Base-by-base conservation (phyloP, 495 filamentous ascomycete genomes). In the Trichoderma reesei region DNA sequence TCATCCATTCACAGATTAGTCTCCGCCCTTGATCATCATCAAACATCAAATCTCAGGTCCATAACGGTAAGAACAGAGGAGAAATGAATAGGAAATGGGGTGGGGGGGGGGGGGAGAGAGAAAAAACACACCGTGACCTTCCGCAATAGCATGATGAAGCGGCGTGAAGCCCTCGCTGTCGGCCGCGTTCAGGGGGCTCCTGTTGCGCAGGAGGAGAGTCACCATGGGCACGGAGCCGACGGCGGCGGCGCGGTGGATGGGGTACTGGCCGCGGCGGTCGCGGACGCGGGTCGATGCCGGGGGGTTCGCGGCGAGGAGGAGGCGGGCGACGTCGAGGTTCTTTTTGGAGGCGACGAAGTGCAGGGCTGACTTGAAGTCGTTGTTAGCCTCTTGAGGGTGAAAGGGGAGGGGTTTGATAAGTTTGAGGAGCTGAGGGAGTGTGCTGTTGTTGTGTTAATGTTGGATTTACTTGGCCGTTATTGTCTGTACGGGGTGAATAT, bases 331-430 rank as follows among this genome's bases (percentile, higher is more conserved):
- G 65, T 90, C 87, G 48, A 96, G 79, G 74, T 92, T 91, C 70
- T 83, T 82, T 71, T 99, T 98, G 61, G 92, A 96, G 59, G 90
- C 88, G 60, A 87, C 82, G 71, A 99, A 96, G 73, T 98, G 94
- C 10, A 99, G 82, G 14, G 90, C 90, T 39, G 92, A 96, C 86
- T 90, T n/a, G n/a, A n/a, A n/a, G n/a, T n/a, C n/a, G n/a, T n/a
- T n/a, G n/a, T n/a, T n/a, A n/a, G n/a, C n/a, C n/a, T n/a, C n/a
- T n/a, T n/a, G n/a, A n/a, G n/a, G n/a, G 34, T 7, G 9, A 16
- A 20, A 18, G 64, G 16, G 54, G 46, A 18, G 39, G 44, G 14
- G n/a, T 51, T 66, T 63, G 56, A 41, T 38, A 8, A n/a, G n/a
- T n/a, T n/a, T n/a, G n/a, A 13, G 54, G 20, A 37, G 31, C 48